Conservation (phyloP, 805 yeast species). For the Teunomyces panamensis region DNA sequence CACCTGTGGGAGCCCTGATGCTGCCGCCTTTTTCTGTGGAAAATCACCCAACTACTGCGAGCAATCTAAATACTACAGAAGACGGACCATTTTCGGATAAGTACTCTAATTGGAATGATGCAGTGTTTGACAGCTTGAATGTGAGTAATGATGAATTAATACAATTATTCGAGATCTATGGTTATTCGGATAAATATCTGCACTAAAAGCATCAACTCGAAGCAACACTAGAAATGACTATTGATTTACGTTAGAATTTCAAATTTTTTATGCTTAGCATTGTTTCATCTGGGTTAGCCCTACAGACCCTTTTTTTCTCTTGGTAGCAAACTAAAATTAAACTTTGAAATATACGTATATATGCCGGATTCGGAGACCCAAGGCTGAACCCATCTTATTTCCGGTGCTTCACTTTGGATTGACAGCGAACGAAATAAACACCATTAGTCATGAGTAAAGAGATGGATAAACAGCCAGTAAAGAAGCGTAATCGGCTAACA, state of each 20-base stretch:
- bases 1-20: neutral
- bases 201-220: neutral
- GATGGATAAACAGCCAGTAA: neutral
- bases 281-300: neutral
- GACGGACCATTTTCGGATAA: neutral
- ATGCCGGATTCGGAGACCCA: neutral
- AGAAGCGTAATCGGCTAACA: slow-evolving; percentile 27
- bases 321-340: neutral
- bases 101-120: slow-evolving; percentile 5
- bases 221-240: neutral
- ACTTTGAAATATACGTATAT: neutral
- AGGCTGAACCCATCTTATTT: neutral
- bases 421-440: neutral
- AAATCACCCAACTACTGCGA: neutral
- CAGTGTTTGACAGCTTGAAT: slow-evolving; percentile 5
- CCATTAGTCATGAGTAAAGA: neutral
- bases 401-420: neutral
- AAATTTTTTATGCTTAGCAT: neutral
- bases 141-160: slow-evolving; percentile 31
- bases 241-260: neutral
- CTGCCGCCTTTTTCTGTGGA: neutral
- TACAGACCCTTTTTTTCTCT: neutral
- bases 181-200: slow-evolving; percentile 22
- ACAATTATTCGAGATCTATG: slow-evolving; percentile 34
- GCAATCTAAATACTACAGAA: neutral